phyloP scores from a whole-genome alignment of 2,329 filamentous ascomycete genomes.

The Exophiala lecanii-corni region DNA sequence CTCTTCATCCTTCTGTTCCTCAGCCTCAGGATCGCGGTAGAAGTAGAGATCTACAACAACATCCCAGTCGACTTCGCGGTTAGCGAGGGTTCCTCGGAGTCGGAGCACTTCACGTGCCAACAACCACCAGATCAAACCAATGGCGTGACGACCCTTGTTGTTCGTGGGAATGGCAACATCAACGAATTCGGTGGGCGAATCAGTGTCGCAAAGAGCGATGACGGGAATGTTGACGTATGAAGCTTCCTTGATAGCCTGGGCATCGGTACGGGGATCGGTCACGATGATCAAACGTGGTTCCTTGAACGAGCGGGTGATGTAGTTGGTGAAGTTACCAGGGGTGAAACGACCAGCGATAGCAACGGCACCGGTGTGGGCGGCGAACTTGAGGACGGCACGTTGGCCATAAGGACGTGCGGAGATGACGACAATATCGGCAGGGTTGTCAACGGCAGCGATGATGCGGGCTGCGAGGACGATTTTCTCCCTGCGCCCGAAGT shows the following conservation, averaged over 20 bases:
- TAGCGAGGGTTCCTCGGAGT: constrained; percentile 92
- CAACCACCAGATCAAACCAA: constrained; percentile 99
- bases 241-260: constrained; percentile 99
- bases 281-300: constrained; percentile 99
- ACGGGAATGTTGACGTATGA: constrained; percentile 99
- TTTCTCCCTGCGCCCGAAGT: constrained; percentile 74
- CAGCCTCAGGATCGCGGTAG: constrained; percentile 99
- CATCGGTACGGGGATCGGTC: constrained; percentile 98
- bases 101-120: constrained; percentile 99
- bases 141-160: constrained; percentile 99
- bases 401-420: constrained; percentile 99
- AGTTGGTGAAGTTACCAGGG: constrained; percentile 99
- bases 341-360: constrained; percentile 99
- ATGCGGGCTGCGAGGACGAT: constrained; percentile 98
- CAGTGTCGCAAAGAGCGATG: constrained; percentile 97
- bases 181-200: constrained; percentile 99
- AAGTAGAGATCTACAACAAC: constrained; percentile 99
- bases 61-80: constrained; percentile 96
- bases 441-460: constrained; percentile 99
- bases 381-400: constrained; percentile 99
- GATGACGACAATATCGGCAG: constrained; percentile 98
- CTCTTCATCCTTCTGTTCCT: constrained; percentile 93
- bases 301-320: constrained; percentile 99
- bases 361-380: constrained; percentile 93
- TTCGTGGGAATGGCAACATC: constrained; percentile 99